Evolutionary conservation across 2,329 filamentous ascomycete species (phyloP).

Genomic region (Exophiala xenobiotica): DNA sequence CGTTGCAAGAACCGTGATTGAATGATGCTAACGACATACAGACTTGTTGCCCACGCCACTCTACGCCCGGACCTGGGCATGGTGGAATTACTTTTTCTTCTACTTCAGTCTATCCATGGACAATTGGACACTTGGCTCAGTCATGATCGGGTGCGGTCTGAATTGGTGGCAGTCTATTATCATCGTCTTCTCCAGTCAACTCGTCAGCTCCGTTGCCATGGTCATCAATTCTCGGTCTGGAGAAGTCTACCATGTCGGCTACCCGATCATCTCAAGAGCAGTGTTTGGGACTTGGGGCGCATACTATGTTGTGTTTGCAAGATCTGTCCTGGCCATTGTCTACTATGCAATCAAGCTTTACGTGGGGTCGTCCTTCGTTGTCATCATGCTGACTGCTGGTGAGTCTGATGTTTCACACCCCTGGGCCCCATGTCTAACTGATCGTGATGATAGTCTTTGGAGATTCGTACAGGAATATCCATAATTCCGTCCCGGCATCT

Average conservation of each 20-base stretch:
- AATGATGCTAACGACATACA: no score
- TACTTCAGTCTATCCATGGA: conserved; percentile 43
- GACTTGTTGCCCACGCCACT: conserved; percentile 37
- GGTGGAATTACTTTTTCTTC: conserved; percentile 44
- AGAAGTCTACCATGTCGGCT: conserved; percentile 45
- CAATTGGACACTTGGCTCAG: conserved; percentile 45
- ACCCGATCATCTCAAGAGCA: conserved; percentile 40
- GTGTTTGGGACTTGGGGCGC: conserved; percentile 46
- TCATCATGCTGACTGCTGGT: conserved; percentile 31
- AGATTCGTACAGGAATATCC: conserved; percentile 34
- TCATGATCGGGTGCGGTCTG: conserved; percentile 45
- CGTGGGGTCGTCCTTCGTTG: conserved; percentile 27
- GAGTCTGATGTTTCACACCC: no score
- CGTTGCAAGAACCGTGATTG: no score
- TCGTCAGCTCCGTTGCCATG: conserved; percentile 46
- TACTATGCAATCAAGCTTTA: conserved; percentile 38
- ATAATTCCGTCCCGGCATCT: conserved; percentile 35
- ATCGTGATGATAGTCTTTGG: no score
- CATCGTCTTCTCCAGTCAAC: conserved; percentile 46
- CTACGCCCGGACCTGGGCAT: conserved; percentile 42
- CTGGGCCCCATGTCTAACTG: no score
- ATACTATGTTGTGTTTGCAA: conserved; percentile 45
- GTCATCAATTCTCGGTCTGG: conserved; percentile 47
- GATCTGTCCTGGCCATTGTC: conserved; percentile 43
- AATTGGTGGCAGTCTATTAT: conserved; percentile 49